These are phyloP conservation scores for Dipodascopsis tothii DNA, from an alignment of 805 yeast genomes.

Conservation along the genomic window DNA sequence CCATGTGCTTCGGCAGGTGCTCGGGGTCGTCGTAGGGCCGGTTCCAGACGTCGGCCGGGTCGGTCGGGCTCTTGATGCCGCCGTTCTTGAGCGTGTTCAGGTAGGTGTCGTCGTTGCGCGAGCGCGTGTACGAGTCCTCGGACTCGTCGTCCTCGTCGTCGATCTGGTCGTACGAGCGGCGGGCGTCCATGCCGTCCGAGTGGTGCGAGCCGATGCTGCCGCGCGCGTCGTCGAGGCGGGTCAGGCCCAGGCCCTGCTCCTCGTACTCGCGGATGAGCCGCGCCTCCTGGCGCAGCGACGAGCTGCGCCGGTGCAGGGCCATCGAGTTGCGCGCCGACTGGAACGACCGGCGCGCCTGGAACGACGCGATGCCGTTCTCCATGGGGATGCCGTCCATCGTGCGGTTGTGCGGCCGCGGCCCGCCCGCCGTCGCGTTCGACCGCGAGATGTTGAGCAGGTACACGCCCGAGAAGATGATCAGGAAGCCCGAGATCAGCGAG, in stretches of 20 bases:
- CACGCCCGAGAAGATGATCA: conserved; percentile 82
- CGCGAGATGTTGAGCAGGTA: conserved; percentile 73
- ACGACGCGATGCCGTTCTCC: conserved; percentile 75
- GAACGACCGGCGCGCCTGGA: conserved; percentile 69
- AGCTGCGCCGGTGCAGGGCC: conserved; percentile 26
- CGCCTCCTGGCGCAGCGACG: conserved; percentile 28
- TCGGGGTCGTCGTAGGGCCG: not conserved
- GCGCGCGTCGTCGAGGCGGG: conserved; percentile 30
- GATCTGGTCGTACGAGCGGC: conserved; percentile 2
- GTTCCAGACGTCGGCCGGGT: not conserved
- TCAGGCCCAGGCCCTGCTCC: conserved; percentile 33
- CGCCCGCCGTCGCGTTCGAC: conserved; percentile 33
- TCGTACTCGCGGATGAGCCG: conserved; percentile 27
- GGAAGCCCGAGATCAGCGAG: conserved; percentile 74
- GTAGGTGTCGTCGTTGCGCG: conserved; percentile 5
- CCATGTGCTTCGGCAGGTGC: not conserved
- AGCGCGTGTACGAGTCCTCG: not conserved
- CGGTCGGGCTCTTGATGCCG: conserved; percentile 1
- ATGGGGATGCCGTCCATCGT: conserved; percentile 63
- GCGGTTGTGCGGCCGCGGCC: conserved; percentile 29
- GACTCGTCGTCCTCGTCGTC: conserved; percentile 5
- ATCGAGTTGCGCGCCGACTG: conserved; percentile 44
- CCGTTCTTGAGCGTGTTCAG: conserved; percentile 10
- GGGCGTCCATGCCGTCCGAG: conserved; percentile 1
- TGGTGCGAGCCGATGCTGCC: conserved; percentile 5